Conservation (phyloP, 2,329 filamentous ascomycete species). For the Malbranchea cinnamomea region DNA sequence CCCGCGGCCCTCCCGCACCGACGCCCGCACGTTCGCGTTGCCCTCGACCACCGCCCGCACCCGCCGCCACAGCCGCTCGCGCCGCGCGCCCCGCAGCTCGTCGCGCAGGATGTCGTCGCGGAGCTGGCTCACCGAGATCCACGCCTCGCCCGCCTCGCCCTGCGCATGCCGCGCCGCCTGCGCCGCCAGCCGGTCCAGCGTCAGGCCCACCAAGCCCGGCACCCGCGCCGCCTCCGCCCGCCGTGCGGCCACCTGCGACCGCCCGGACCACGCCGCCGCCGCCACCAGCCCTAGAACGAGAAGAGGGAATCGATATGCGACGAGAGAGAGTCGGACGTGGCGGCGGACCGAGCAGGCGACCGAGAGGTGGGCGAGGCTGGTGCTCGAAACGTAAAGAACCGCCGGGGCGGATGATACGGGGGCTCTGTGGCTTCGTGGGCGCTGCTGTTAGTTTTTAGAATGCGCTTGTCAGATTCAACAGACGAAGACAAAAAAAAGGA, state of each 20-base stretch:
- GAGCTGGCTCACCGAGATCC: slow-evolving; percentile 75
- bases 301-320: slow-evolving; percentile 37
- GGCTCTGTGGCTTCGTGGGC: slow-evolving; percentile 59
- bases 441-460: slow-evolving; percentile 65
- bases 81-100: slow-evolving; percentile 59
- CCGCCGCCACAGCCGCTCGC: slow-evolving; percentile 70
- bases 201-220: slow-evolving; percentile 71
- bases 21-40: slow-evolving; percentile 81
- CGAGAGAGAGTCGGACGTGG: slow-evolving; percentile 32
- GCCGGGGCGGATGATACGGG: slow-evolving; percentile 38
- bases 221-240: slow-evolving; percentile 55
- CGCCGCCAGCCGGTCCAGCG: slow-evolving; percentile 64
- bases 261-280: slow-evolving; percentile 45
- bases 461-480: slow-evolving; percentile 4
- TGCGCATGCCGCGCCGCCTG: slow-evolving; percentile 68
- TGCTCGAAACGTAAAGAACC: slow-evolving; percentile 57
- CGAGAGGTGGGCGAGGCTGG: slow-evolving; percentile 82
- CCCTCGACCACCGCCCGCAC: slow-evolving; percentile 77
- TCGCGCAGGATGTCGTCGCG: slow-evolving; percentile 78
- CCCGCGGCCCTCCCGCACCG: slow-evolving; percentile 46
- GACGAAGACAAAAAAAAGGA: slow-evolving; percentile 13
- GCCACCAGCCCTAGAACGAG: slow-evolving; percentile 31
- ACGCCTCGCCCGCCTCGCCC: slow-evolving; percentile 54
- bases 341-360: slow-evolving; percentile 47
- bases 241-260: slow-evolving; percentile 46